Evolutionary conservation across 2,329 filamentous ascomycete genomes (phyloP).

Genomic region (Sarocladiaceae sp.): DNA sequence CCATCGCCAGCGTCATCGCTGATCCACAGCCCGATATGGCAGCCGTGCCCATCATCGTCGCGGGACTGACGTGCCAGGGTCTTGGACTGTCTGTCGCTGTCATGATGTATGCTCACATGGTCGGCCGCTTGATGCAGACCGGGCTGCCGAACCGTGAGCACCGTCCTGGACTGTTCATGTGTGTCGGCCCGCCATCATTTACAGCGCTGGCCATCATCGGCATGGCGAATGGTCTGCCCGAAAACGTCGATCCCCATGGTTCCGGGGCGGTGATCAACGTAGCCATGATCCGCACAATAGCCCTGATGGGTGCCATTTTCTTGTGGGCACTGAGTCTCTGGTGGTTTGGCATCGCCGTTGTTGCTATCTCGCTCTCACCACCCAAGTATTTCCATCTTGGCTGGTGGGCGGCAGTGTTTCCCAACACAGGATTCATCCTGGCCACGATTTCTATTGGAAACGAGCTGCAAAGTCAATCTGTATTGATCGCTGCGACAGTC

Average conservation of each 20-base stretch:
- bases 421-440: conserved; percentile 54
- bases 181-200: conserved; percentile 66
- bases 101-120: conserved; percentile 68
- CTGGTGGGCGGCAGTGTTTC: conserved; percentile 60
- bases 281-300: conserved; percentile 29
- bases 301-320: conserved; percentile 45
- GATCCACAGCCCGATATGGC: conserved; percentile 48
- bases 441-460: conserved; percentile 49
- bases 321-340: conserved; percentile 59
- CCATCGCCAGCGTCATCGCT: conserved; percentile 61
- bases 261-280: conserved; percentile 4
- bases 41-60: conserved; percentile 58
- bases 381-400: conserved; percentile 46
- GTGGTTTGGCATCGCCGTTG: conserved; percentile 43
- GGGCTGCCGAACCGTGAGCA: conserved; percentile 54
- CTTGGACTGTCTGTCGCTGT: conserved; percentile 61
- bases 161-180: conserved; percentile 67
- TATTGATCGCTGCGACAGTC: conserved; percentile 41
- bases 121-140: conserved; percentile 61
- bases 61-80: conserved; percentile 63
- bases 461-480: conserved; percentile 36
- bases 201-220: conserved; percentile 64
- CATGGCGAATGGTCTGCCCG: conserved; percentile 46
- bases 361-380: conserved; percentile 5
- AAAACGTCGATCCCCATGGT: conserved; percentile 3